These are phyloP conservation scores for Xylaria sp. DNA, from an alignment of 2,329 filamentous ascomycete genomes.

Conservation along the genomic window DNA sequence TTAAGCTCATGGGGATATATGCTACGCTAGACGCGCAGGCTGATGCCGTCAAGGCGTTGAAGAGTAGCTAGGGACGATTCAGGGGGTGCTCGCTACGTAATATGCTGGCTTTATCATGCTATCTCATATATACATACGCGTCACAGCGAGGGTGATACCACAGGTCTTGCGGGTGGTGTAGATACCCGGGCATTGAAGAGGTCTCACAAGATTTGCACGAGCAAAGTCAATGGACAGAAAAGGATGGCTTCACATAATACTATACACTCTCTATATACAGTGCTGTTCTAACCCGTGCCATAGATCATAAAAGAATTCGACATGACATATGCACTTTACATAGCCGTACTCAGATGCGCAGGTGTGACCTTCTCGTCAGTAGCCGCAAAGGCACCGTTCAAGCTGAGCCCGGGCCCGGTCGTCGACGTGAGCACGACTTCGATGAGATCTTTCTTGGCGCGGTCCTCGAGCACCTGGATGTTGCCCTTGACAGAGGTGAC, in stretches of 20 bases:
- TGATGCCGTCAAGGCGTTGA: slow-evolving; percentile 64
- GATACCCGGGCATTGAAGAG: slow-evolving; percentile 23
- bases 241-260: slow-evolving; percentile 32
- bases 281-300: slow-evolving; percentile 29
- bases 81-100: background rate
- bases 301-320: slow-evolving; percentile 26
- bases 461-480: slow-evolving; percentile 71
- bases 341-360: slow-evolving; percentile 63
- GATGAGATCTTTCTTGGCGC: slow-evolving; percentile 76
- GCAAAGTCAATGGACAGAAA: background rate
- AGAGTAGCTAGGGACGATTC: slow-evolving; percentile 48
- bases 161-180: slow-evolving; percentile 11
- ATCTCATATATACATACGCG: background rate
- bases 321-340: slow-evolving; percentile 56
- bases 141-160: background rate
- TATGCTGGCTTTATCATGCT: background rate
- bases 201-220: background rate
- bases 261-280: slow-evolving; percentile 41
- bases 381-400: slow-evolving; percentile 81
- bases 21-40: slow-evolving; percentile 62
- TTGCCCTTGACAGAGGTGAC: slow-evolving; percentile 83
- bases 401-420: slow-evolving; percentile 83
- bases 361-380: slow-evolving; percentile 67
- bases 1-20: slow-evolving; percentile 66
- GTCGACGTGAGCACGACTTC: slow-evolving; percentile 87